Conservation (phyloP, 2,329 filamentous ascomycete species). For the Lomentospora prolificans region DNA sequence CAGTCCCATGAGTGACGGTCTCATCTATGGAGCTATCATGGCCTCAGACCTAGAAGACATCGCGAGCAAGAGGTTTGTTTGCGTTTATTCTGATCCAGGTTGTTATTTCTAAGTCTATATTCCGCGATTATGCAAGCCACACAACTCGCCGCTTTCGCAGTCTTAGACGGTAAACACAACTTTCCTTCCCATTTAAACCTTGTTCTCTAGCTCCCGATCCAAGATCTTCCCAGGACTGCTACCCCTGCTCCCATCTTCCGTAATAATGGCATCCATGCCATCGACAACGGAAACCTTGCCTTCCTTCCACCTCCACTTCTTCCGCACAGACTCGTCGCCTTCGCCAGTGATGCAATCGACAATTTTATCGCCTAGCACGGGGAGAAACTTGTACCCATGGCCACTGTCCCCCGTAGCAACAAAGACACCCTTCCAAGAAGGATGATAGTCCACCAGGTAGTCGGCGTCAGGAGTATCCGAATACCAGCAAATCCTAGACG, state of each 20-base stretch:
- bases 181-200: neutral
- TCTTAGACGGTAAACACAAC: too few species aligned
- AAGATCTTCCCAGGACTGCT: conserved; percentile 36
- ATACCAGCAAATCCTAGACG: conserved; percentile 65
- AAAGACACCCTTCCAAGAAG: conserved; percentile 47
- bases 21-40: too few species aligned
- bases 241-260: conserved; percentile 42
- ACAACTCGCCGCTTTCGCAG: too few species aligned
- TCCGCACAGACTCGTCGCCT: conserved; percentile 38
- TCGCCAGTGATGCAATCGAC: conserved; percentile 42
- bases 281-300: conserved; percentile 3
- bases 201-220: conserved; percentile 29
- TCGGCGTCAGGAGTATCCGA: conserved; percentile 62
- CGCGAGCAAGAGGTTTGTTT: too few species aligned
- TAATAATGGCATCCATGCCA: neutral
- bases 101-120: too few species aligned
- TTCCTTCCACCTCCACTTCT: conserved; percentile 56
- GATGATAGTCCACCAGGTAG: conserved; percentile 63
- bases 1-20: too few species aligned
- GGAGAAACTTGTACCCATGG: conserved; percentile 61
- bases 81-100: too few species aligned
- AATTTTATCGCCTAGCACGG: conserved; percentile 53
- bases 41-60: too few species aligned
- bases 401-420: conserved; percentile 54
- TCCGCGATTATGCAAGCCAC: too few species aligned